Conservation (phyloP, 2,329 filamentous ascomycete genomes). For the Geoglossum cookeanum region DNA sequence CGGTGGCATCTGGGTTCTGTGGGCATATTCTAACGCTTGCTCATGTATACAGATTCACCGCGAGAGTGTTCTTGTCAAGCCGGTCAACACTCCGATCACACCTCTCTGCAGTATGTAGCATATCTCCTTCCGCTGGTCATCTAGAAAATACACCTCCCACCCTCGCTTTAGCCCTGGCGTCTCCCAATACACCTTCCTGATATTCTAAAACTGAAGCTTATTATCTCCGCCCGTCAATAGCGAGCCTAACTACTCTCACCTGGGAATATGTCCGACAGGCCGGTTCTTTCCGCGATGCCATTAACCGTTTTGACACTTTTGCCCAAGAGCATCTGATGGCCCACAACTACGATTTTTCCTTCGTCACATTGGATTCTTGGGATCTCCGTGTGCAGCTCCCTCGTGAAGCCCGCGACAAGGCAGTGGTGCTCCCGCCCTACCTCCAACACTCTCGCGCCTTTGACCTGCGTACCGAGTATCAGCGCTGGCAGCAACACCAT, state of each 20-base stretch:
- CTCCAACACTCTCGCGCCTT: conserved; percentile 96
- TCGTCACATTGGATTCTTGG: conserved; percentile 96
- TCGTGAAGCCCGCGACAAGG: conserved; percentile 93
- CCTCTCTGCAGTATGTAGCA: conserved; percentile 84
- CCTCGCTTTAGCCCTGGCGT: conserved; percentile 9
- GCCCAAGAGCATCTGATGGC: conserved; percentile 77
- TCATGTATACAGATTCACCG: conserved; percentile 54
- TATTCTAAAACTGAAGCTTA: conserved; percentile 7
- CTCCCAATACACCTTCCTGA: neutral
- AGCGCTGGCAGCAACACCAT: conserved; percentile 96
- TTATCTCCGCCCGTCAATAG: conserved; percentile 30
- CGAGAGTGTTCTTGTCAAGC: conserved; percentile 92
- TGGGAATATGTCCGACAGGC: conserved; percentile 98
- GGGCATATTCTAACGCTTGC: conserved; percentile 5
- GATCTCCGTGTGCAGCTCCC: conserved; percentile 94
- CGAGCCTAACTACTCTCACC: conserved; percentile 89
- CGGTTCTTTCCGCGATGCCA: conserved; percentile 89
- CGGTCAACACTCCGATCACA: conserved; percentile 95
- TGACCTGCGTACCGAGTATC: conserved; percentile 91
- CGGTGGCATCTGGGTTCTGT: conserved; percentile 1
- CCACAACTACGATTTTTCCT: conserved; percentile 91
- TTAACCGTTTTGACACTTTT: conserved; percentile 87
- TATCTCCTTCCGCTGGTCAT: neutral
- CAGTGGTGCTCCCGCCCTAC: conserved; percentile 88
- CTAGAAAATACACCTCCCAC: neutral